A percentile compares a stretch with the other conserved stretches of the same genome.
Conservation (phyloP, 148 eudicot genomes). For the Talinum fruticosum region DNA sequence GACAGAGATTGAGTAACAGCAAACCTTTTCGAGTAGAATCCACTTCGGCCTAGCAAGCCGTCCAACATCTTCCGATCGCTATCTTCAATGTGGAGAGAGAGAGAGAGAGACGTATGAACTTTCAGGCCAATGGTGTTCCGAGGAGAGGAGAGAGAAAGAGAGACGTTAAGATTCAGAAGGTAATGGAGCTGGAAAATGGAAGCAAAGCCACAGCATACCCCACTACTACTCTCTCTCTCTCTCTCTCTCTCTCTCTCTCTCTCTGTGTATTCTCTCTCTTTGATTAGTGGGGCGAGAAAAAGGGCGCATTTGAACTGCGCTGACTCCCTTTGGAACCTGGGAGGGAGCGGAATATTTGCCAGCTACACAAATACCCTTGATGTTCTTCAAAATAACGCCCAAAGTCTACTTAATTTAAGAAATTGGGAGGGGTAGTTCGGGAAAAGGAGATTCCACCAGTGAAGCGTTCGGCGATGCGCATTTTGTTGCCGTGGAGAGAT, state of each 20-base stretch:
- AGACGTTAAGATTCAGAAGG: neutral
- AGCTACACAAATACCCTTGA: neutral
- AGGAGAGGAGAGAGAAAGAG: constrained; percentile 9
- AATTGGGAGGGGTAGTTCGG: neutral
- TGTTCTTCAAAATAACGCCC: neutral
- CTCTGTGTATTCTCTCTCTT: neutral
- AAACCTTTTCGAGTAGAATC: constrained; percentile 61
- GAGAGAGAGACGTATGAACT: too few relatives aligned
- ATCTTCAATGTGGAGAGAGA: neutral
- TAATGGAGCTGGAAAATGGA: constrained; percentile 7
- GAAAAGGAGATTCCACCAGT: neutral
- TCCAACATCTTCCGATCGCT: constrained; percentile 49
- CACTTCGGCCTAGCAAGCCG: constrained; percentile 55
- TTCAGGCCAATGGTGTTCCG: too few relatives aligned
- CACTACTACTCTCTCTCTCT: neutral
- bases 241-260: neutral
- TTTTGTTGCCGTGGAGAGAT: constrained; percentile 2
- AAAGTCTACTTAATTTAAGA: neutral
- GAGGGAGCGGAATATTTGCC: neutral
- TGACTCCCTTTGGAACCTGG: neutral
- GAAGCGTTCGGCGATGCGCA: constrained; percentile 18
- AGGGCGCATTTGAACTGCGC: constrained; percentile 11
- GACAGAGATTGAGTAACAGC: neutral
- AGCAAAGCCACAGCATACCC: neutral
- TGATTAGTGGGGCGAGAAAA: neutral